Conservation (phyloP, 2,329 filamentous ascomycete genomes). For the Sporothrix brunneoviolacea region DNA sequence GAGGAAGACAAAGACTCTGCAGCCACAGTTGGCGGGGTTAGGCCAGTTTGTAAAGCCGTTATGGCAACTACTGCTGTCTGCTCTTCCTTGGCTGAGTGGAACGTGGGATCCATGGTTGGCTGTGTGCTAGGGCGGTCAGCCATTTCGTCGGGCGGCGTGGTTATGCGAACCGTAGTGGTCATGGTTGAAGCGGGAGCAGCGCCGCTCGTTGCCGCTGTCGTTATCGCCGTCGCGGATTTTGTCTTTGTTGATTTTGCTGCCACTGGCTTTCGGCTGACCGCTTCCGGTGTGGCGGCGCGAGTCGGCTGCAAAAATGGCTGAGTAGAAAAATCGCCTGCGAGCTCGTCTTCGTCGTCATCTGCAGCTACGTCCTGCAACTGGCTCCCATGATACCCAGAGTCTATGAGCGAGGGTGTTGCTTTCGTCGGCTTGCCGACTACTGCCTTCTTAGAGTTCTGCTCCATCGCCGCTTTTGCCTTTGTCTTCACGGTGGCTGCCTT, state of each 20-base stretch:
- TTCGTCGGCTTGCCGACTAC: conserved; percentile 23
- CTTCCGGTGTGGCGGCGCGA: conserved; percentile 4
- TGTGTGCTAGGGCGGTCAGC: conserved; percentile 22
- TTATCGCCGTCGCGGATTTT: background rate
- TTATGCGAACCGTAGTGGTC: conserved; percentile 2
- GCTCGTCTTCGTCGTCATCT: conserved; percentile 22
- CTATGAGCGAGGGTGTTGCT: conserved; percentile 36
- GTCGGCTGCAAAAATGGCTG: conserved; percentile 1
- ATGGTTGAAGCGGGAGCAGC: background rate
- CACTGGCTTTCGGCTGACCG: background rate
- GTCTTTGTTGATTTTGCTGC: background rate
- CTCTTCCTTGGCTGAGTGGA: conserved; percentile 40
- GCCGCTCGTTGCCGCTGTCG: background rate
- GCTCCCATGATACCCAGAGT: conserved; percentile 69
- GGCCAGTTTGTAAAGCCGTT: background rate
- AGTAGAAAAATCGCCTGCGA: conserved; percentile 10
- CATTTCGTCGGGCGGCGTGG: conserved; percentile 9
- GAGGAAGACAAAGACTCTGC: conserved; percentile 11
- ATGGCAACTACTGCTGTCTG: conserved; percentile 25
- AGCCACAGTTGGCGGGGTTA: conserved; percentile 6
- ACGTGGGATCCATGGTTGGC: conserved; percentile 32
- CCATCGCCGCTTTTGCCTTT: background rate
- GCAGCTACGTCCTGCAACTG: conserved; percentile 47
- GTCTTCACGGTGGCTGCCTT: background rate
- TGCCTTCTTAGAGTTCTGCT: conserved; percentile 8